Evolutionary conservation across 495 filamentous ascomycete species (phyloP), one percentile per base, ranked within the genome.

Genomic region (Annulohypoxylon moriforme): DNA sequence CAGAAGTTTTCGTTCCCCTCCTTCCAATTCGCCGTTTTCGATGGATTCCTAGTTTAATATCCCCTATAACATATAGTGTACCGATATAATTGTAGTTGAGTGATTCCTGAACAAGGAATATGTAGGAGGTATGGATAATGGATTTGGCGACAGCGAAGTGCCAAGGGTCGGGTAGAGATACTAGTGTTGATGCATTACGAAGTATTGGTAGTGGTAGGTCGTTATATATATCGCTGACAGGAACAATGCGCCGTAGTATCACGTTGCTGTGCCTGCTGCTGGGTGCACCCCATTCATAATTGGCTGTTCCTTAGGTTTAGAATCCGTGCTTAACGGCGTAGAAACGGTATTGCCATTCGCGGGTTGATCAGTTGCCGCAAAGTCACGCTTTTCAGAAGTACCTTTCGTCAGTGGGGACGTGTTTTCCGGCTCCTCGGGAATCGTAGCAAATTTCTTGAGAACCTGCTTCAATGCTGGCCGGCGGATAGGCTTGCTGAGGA

Each of bases 401-500:
- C 71, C 75, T 56, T 67, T 80, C 29, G 69, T 78, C 27, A 75
- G 13, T 49, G 57, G 38, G 16, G 79, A 78, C 20, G 74, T 63
- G 16, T 76, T 83, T 61, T 88, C 86, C 0, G 80, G 79, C 68
- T 88, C 86, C 71, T 88, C 86, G 1, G 76, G 78, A 40, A 87
- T 88, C 0, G 86, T 87, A 6, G 85, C 84, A 65, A 87, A 88
- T 60, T 86, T 86, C 77, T 88, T 92, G 0, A 98, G 82, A 1
- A 98, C 94, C 67, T 93, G 89, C 78, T 96, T 97, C 50, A 98
- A 83, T 20, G 91, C 91, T 4, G 92, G 92, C 24, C 94, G 84
- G 47, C 91, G 85, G 64, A 98, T 96, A 1, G 94, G 94, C 82
- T 98, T 98, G 60, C 82, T 85, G 14, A 86, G 80, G 69, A 92